A percentile compares a stretch with the other conserved stretches of the same genome.
Conservation (phyloP, 345 rosid species). For the Gossypium anomalum region DNA sequence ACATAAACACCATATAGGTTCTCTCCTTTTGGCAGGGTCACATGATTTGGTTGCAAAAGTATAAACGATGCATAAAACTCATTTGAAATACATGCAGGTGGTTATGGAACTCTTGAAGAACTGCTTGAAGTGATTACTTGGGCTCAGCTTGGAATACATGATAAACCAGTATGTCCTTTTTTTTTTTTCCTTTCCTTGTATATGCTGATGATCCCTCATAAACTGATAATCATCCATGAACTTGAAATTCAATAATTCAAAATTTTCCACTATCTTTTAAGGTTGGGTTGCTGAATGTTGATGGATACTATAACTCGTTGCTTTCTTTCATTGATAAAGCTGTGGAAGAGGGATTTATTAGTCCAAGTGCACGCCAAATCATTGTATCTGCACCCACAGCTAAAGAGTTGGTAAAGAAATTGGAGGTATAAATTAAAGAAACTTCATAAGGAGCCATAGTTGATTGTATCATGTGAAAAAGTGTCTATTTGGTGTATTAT, state of each 20-base stretch:
- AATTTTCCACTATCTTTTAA: constrained; percentile 24
- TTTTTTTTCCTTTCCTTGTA: background rate
- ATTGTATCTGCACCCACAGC: constrained; percentile 88
- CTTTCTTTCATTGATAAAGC: constrained; percentile 95
- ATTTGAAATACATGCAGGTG: constrained; percentile 47
- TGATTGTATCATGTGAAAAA: background rate
- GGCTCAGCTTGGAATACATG: constrained; percentile 99
- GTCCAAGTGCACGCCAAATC: constrained; percentile 81
- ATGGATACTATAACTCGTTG: constrained; percentile 96
- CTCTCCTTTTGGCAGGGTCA: background rate
- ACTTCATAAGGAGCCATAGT: too few relatives aligned
- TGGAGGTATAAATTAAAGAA: constrained; percentile 54
- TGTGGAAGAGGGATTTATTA: constrained; percentile 92
- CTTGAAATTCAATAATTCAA: constrained; percentile 4
- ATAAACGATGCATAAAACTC: constrained; percentile 1
- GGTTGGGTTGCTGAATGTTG: constrained; percentile 98
- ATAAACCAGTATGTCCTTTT: constrained; percentile 61
- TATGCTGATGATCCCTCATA: background rate
- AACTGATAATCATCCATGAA: background rate
- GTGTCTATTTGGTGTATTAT: background rate
- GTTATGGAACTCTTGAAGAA: constrained; percentile 97
- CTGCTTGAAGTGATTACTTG: constrained; percentile 95
- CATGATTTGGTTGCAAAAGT: background rate
- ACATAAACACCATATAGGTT: background rate
- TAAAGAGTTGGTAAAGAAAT: constrained; percentile 66